Evolutionary conservation across 768 basidiomycete genomes (phyloP), one percentile per base, ranked within the genome.

Genomic region (Phaeolepiota aurea): DNA sequence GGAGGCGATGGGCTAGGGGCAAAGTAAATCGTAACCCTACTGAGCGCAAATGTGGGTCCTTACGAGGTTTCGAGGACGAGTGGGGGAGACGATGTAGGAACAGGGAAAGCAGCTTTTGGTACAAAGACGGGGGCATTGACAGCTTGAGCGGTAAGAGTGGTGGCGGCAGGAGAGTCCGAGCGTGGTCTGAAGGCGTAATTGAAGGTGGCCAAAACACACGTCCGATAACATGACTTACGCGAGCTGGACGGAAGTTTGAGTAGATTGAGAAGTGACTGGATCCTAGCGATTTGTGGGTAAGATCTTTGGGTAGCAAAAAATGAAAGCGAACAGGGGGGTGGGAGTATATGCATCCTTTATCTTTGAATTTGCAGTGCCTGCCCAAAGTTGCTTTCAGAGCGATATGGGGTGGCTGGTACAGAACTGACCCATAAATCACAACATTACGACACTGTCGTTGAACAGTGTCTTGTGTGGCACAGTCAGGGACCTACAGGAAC

Each of bases 371-470:
- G 67, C 90, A 93, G 43, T 71, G 80, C 31, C 89, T 91, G 43
- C 5, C 28, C 30, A 42, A 37, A 38, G n/a, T n/a, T n/a, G n/a
- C n/a, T n/a, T 12, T 41, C 40, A 32, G 25, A 46, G 37, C 20
- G 36, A 28, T 5, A 5, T 32, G 23, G 13, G 11, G 35, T 2
- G n/a, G 7, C 12, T 35, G 11, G 31, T 20, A 45, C 22, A 7
- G 3, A 25, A 48, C 59, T 48, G 63, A 92, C 90, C 92, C 91
- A 56, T 92, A 86, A 47, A 94, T 92, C 58, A 86, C 66, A 38
- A 92, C 79, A 67, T 96, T 94, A 55, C 87, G 79, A 63, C 91
- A 96, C 53, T 91, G 84, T 40, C 83, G 76, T 57, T 82, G 79
- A 11, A 74, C 70, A 34, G 76, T 69, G 63, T 87, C 83, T 86